Evolutionary conservation across 495 filamentous ascomycete genomes (phyloP), one percentile per base, ranked within the genome.

Genomic region (Stereocaulon alpinum): DNA sequence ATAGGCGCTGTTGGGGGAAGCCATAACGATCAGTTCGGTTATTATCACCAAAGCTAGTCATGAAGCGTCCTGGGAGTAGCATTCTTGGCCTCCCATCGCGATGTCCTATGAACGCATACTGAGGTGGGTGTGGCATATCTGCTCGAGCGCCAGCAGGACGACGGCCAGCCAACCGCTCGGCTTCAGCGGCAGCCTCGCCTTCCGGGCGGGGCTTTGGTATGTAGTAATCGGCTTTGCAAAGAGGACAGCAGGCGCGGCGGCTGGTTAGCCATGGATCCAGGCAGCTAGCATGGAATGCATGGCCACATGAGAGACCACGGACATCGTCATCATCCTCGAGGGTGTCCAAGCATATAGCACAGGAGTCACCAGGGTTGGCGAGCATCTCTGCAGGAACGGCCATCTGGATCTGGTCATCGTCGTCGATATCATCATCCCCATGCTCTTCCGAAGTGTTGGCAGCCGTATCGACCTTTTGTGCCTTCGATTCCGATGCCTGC

Each of bases 151-250:
- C 61, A 40, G 45, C 63, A 34, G 58, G 30, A n/a, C 68, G 67
- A 51, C 72, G 72, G 34, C 64, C 60, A 51, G 64, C 52, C 29
- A 61, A 54, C 41, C 71, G 68, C 48, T 71, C 73, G 43, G 59
- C 56, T 20, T 69, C 68, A 27, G 66, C 24, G 9, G 66, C 62
- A 40, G 67, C 71, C 63, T 75, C 77, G 17, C 71, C 76, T 60
- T 84, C 81, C 40, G 78, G 68, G 22, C 87, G 86, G 20, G 88
- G 87, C 68, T 95, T 95, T 0, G 91, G 90, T 40, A 88, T 82
- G 70, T 94, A 97, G 71, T 96, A 98, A 63, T 96, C 91, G 40
- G 89, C 85, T 74, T 99, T 99, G 76, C 93, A 97, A 47, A 97
- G 82, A 52, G 94, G 94, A 71, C 94, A 99, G 71, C 93, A 95